Base-by-base conservation (phyloP, 768 basidiomycete species). In the Leucocoprinus birnbaumii region DNA sequence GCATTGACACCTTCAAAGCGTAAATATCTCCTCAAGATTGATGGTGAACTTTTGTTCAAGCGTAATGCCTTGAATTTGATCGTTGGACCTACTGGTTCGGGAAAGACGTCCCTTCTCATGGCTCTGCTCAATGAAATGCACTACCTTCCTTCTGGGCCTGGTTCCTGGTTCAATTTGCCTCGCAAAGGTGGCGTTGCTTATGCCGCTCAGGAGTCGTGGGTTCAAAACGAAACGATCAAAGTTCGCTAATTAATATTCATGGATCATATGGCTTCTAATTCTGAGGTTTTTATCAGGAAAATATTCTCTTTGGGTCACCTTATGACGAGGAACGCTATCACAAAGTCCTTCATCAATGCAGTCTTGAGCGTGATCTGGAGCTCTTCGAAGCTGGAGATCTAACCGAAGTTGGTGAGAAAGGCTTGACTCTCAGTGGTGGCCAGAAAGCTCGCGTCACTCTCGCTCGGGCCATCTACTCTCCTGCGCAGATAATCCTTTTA, bases 181-280 rank as follows among this genome's bases (percentile, higher is more conserved):
- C 73, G 87, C 8, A 68, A 67, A 4, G 75, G 74, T 2, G 87
- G 88, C 7, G 77, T 93, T 24, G 83, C 87, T 2, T 91, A 88
- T 64, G 85, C 86, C 3, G 84, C 86, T 1, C 90, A 92, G 65
- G 87, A 90, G 64, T 82, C 86, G 1, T 93, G 88, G 89, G 83
- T 91, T 13, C 78, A 85, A 66, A 91, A 88, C 57, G 87, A 86
- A 59, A 89, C 86, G 0, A 86, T 89, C 55, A 74, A 69, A 64
- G 85, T 83, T 18, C 18, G 59, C 18, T 41, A 6, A n/a, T n/a
- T n/a, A 16, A 21, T 37, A 31, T 10, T 14, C 45, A n/a, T n/a
- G n/a, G n/a, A n/a, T n/a, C n/a, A n/a, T 5, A 11, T 11, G 38
- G 18, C 19, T 16, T 19, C 45, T 18, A 11, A 38, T 38, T 22